These are phyloP conservation scores for Cydonia oblonga DNA, from an alignment of 331 rosid genomes.

Conservation along the genomic window DNA sequence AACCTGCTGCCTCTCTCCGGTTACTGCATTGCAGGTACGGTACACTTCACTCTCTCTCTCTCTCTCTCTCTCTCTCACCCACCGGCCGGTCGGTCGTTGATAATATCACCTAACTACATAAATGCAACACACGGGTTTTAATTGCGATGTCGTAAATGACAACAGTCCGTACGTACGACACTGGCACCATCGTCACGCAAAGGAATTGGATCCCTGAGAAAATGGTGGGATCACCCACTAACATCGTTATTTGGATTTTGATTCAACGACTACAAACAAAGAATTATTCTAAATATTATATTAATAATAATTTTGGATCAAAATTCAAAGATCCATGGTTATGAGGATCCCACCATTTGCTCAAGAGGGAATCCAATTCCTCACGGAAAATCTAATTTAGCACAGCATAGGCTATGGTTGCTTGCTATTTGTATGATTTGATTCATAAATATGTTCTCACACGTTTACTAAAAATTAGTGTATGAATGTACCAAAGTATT, in stretches of 20 bases:
- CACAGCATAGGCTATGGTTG: not conserved
- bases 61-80: not conserved
- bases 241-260: too few relatives aligned
- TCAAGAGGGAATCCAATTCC: too few relatives aligned
- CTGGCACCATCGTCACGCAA: conserved; percentile 20
- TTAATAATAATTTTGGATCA: too few relatives aligned
- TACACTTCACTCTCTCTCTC: not conserved
- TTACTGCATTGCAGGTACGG: conserved; percentile 88
- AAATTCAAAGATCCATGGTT: too few relatives aligned
- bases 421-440: not conserved
- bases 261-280: too few relatives aligned
- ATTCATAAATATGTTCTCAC: not conserved
- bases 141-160: conserved; percentile 12
- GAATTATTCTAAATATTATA: too few relatives aligned
- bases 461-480: not conserved
- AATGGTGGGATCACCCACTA: too few relatives aligned
- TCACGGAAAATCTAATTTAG: conserved; percentile 24
- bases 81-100: not conserved
- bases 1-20: conserved; percentile 86
- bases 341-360: too few relatives aligned
- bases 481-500: too few relatives aligned
- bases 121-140: conserved; percentile 35
- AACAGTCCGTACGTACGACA: not conserved
- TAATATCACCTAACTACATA: conserved; percentile 8
- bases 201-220: too few relatives aligned